phyloP scores from a whole-genome alignment of 78 protist genomes.

The Isochrysis galbana region DNA sequence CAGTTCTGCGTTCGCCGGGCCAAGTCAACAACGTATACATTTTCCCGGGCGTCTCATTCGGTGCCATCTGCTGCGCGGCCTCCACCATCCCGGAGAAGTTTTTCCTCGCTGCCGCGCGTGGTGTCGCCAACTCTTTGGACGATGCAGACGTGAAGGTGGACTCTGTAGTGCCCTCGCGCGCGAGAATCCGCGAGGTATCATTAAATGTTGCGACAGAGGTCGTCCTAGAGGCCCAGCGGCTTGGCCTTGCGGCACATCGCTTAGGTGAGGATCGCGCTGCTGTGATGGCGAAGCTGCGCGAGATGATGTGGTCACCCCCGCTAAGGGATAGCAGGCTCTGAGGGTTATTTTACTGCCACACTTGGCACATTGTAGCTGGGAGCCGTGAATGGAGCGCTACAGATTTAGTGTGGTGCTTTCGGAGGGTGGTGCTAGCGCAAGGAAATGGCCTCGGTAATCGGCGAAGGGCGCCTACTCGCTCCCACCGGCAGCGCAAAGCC shows the following conservation, averaged over 20 bases:
- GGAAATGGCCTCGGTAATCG: too few relatives aligned
- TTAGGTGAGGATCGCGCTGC: neutral
- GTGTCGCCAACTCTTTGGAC: neutral
- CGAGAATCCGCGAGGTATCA: conserved; percentile 28
- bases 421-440: too few relatives aligned
- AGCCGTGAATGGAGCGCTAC: too few relatives aligned
- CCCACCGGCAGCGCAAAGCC: too few relatives aligned
- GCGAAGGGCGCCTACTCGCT: too few relatives aligned
- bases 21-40: conserved; percentile 46
- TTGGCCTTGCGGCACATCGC: neutral
- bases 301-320: neutral
- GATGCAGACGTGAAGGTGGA: neutral
- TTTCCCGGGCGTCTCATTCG: conserved; percentile 49
- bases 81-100: conserved; percentile 12
- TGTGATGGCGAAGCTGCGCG: neutral
- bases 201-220: neutral
- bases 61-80: neutral
- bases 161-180: neutral
- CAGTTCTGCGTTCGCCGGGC: too few relatives aligned
- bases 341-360: too few relatives aligned
- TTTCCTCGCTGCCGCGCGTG: conserved; percentile 18
- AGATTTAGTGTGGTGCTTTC: too few relatives aligned
- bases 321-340: too few relatives aligned
- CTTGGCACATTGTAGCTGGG: too few relatives aligned
- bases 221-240: neutral